phyloP scores from a whole-genome alignment of 768 basidiomycete genomes.

The Antrodiella citrinella region DNA sequence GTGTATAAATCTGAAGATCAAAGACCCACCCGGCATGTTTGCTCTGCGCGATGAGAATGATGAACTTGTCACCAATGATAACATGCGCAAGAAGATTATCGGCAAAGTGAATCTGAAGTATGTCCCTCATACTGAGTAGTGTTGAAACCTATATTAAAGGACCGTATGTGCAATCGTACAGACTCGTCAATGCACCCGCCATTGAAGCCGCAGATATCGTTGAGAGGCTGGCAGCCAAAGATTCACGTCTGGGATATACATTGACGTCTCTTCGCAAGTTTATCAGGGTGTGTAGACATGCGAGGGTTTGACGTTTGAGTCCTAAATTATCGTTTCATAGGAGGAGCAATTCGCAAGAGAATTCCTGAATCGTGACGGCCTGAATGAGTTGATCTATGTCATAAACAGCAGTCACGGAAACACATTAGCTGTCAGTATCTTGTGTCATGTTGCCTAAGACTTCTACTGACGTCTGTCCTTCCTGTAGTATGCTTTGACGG shows the following conservation, averaged over 20 bases:
- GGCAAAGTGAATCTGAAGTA: conserved; percentile 74
- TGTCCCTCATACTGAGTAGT: conserved; percentile 15
- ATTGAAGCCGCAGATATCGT: conserved; percentile 74
- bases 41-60: conserved; percentile 78
- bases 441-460: conserved; percentile 17
- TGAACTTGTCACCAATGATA: conserved; percentile 82
- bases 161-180: conserved; percentile 20
- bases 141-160: not conserved
- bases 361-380: conserved; percentile 68
- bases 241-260: conserved; percentile 58
- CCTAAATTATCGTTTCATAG: conserved; percentile 27
- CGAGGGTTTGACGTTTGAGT: not conserved
- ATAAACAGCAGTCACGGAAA: conserved; percentile 69
- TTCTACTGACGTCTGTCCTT: not conserved
- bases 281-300: conserved; percentile 46
- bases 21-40: conserved; percentile 62
- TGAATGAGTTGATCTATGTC: conserved; percentile 61
- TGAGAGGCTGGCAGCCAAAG: conserved; percentile 54
- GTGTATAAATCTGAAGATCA: conserved; percentile 72
- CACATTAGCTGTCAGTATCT: conserved; percentile 82
- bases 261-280: conserved; percentile 75
- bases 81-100: conserved; percentile 75
- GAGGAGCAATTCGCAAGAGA: conserved; percentile 79
- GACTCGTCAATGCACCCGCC: conserved; percentile 72
- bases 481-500: conserved; percentile 69